phyloP scores from a whole-genome alignment of 108 stramenopile species.

The Stephanodiscus minutulus region DNA sequence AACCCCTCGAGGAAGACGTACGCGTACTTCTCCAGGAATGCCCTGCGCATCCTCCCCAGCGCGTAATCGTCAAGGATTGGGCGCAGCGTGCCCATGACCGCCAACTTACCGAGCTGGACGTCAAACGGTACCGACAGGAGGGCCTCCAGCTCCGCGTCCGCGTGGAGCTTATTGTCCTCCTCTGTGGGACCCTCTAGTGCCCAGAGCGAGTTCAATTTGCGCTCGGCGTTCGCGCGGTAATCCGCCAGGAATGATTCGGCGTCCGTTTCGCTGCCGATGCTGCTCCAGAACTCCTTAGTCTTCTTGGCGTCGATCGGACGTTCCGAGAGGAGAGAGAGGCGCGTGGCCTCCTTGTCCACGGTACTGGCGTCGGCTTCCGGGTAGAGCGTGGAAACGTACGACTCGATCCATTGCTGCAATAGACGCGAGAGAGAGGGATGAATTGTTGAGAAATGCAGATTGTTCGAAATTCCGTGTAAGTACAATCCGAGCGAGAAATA shows the following conservation, averaged over 20 bases:
- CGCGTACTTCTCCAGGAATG: slow-evolving; percentile 71
- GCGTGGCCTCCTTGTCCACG: slow-evolving; percentile 77
- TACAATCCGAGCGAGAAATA: slow-evolving; percentile 9
- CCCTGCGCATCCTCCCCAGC: slow-evolving; percentile 52
- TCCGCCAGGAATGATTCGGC: slow-evolving; percentile 69
- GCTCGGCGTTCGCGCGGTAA: slow-evolving; percentile 30
- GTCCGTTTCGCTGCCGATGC: slow-evolving; percentile 58
- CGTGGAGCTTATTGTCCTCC: slow-evolving; percentile 17
- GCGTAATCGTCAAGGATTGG: slow-evolving; percentile 78
- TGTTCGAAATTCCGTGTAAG: neutral
- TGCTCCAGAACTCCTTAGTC: slow-evolving; percentile 72
- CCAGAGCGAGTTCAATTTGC: slow-evolving; percentile 31
- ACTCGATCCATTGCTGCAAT: slow-evolving; percentile 65
- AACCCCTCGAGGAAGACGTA: slow-evolving; percentile 77
- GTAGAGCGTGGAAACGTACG: slow-evolving; percentile 58
- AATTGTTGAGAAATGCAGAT: neutral
- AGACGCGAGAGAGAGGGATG: no score
- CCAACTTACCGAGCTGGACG: slow-evolving; percentile 63
- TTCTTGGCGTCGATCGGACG: slow-evolving; percentile 60
- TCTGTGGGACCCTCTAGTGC: slow-evolving; percentile 17
- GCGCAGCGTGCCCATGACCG: slow-evolving; percentile 76
- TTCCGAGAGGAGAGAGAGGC: slow-evolving; percentile 63
- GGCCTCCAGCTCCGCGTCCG: slow-evolving; percentile 43
- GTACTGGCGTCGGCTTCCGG: slow-evolving; percentile 51
- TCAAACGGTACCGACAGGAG: slow-evolving; percentile 63